Conservation (phyloP, 2,329 filamentous ascomycete species). For the Alternaria sp. region DNA sequence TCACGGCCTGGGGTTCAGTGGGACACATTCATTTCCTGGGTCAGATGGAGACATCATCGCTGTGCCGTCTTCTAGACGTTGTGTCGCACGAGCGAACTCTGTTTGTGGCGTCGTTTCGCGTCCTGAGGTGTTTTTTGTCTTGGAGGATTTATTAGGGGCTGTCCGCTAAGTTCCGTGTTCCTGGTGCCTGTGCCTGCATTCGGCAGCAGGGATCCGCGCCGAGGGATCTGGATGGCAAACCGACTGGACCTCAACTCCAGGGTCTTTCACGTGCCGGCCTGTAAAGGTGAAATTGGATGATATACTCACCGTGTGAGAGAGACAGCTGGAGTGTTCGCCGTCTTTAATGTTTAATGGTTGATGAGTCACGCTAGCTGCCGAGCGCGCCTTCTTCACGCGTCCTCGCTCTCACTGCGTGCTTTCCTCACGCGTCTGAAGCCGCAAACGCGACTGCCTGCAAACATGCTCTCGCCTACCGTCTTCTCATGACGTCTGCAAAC, state of each 20-base stretch:
- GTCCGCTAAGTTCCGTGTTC: conserved; percentile 16
- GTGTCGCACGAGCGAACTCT: neutral
- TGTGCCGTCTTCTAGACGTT: neutral
- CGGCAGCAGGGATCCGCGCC: neutral
- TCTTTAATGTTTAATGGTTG: neutral
- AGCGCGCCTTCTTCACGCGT: conserved; percentile 19
- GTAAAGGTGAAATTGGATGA: neutral
- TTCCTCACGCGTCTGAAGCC: conserved; percentile 8
- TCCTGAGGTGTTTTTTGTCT: neutral
- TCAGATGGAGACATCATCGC: neutral
- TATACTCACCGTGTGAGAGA: neutral
- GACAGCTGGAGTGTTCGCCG: neutral
- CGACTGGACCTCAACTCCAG: neutral
- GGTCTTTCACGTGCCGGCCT: neutral
- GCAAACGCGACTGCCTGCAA: conserved; percentile 16
- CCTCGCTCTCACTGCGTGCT: conserved; percentile 10
- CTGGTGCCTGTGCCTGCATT: conserved; percentile 13
- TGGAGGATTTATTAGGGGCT: conserved; percentile 1
- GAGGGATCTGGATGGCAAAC: conserved; percentile 3
- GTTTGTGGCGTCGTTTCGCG: neutral
- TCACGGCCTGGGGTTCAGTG: neutral
- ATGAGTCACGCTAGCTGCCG: conserved; percentile 2
- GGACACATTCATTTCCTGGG: neutral
- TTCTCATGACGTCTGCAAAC: conserved; percentile 7
- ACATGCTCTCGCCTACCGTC: conserved; percentile 1